phyloP scores from a whole-genome alignment of 1,284 basidiomycete species.

The Gomphus sp. region DNA sequence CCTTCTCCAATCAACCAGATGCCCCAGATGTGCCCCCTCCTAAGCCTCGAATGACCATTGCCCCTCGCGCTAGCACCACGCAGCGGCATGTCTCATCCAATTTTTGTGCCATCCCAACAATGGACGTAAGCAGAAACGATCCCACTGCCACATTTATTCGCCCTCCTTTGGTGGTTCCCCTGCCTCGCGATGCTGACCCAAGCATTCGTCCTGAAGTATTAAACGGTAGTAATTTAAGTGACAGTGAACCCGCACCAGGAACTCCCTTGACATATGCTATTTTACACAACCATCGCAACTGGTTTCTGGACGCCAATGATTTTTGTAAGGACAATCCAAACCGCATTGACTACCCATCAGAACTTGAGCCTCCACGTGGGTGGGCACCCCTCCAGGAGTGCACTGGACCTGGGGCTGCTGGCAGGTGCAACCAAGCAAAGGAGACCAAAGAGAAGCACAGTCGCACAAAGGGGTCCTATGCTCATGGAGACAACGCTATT shows the following conservation, averaged over 20 bases:
- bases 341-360: conserved; percentile 56
- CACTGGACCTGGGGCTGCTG: conserved; percentile 1
- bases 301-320: conserved; percentile 64
- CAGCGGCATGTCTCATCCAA: not conserved
- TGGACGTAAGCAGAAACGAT: conserved; percentile 59
- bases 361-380: conserved; percentile 68
- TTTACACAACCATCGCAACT: conserved; percentile 61
- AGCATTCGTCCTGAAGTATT: not conserved
- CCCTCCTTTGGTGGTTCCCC: conserved; percentile 45
- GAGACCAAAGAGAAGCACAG: conserved; percentile 52
- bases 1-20: conserved; percentile 3
- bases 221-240: conserved; percentile 37
- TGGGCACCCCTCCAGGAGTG: conserved; percentile 51
- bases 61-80: not conserved
- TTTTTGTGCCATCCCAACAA: conserved; percentile 33
- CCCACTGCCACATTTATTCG: conserved; percentile 56
- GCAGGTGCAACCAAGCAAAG: not conserved
- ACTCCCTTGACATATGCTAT: conserved; percentile 54
- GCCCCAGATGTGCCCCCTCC: not conserved
- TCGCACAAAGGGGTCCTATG: conserved; percentile 10
- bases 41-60: not conserved
- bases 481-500: not conserved
- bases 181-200: not conserved
- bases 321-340: conserved; percentile 44
- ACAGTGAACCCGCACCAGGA: conserved; percentile 47